Evolutionary conservation across 495 filamentous ascomycete species (phyloP), one percentile per base, ranked within the genome.

Genomic region (Darksidea phi): DNA sequence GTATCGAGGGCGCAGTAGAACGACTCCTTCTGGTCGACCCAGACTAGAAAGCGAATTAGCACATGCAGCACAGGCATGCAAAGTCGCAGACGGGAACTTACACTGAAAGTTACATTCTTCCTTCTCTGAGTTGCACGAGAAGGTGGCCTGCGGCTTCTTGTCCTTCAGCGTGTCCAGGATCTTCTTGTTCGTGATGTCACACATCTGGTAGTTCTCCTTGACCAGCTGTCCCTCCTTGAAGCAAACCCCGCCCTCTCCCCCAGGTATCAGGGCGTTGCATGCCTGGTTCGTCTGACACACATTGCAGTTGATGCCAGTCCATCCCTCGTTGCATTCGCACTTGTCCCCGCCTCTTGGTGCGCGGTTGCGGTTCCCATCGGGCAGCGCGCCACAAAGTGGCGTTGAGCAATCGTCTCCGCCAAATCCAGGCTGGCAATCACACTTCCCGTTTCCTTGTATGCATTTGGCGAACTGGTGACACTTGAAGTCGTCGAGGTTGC

Each of bases 261-360:
- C 79, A 1, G 91, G 89, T 83, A 93, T 94, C 74, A 98, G 75
- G 7, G 88, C 82, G 73, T 90, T 79, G 71, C 94, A 98, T 12
- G 88, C 91, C 57, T 86, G 76, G 71, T 97, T 79, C 15, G 84
- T 82, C 46, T 86, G 82, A 75, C 94, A 98, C 55, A 97, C 90
- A 71, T 98, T 98, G 81, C 94, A 98, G 79, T 98, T 98, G 75
- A 97, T 92, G 61, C 94, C 94, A n/a, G 82, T 83, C 94, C 94
- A 98, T 48, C 95, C 94, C 32, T 96, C 90, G 62, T 91, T 85
- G 74, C 94, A 98, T 24, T 92, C 76, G 74, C 94, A 98, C 34
- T 78, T 75, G 15, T 84, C 78, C 45, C 80, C 83, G 43, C 83
- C 72, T 69, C 92, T 82, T 62, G 85, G 82, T 15, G 85, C 78